These are phyloP conservation scores for Teratosphaeria pseudoeucalypti DNA, from an alignment of 2,329 filamentous ascomycete species.

Conservation along the genomic window DNA sequence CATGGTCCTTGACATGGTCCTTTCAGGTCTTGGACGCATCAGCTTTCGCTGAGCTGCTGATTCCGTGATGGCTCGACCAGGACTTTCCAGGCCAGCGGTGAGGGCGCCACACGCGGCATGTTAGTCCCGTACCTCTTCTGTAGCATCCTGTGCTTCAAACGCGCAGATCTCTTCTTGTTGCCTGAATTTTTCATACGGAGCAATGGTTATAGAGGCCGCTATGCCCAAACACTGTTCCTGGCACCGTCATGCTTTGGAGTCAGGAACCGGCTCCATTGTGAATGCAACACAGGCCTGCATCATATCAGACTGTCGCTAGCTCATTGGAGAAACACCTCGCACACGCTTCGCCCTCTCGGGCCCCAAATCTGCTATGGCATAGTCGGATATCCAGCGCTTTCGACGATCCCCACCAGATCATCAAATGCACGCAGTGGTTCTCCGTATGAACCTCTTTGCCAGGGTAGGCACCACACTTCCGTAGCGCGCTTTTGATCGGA, in stretches of 20 bases:
- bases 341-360: not conserved
- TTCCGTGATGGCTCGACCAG: constrained; percentile 52
- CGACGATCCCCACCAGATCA: not conserved
- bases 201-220: too few relatives aligned
- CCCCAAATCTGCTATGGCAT: not conserved
- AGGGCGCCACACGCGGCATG: constrained; percentile 71
- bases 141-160: too few relatives aligned
- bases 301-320: not conserved
- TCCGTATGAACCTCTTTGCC: not conserved
- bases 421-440: not conserved
- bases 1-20: constrained; percentile 35
- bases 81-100: constrained; percentile 65
- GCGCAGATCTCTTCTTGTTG: too few relatives aligned
- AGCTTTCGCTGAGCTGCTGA: constrained; percentile 64
- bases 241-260: too few relatives aligned
- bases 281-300: not conserved
- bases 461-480: not conserved
- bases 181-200: too few relatives aligned
- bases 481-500: not conserved
- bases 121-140: constrained; percentile 39
- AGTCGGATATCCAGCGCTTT: not conserved
- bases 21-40: constrained; percentile 15
- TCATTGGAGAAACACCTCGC: not conserved
- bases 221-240: too few relatives aligned
- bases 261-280: too few relatives aligned